Evolutionary conservation across 805 yeast genomes (phyloP).

Genomic region (Metschnikowia aberdeeniae): DNA sequence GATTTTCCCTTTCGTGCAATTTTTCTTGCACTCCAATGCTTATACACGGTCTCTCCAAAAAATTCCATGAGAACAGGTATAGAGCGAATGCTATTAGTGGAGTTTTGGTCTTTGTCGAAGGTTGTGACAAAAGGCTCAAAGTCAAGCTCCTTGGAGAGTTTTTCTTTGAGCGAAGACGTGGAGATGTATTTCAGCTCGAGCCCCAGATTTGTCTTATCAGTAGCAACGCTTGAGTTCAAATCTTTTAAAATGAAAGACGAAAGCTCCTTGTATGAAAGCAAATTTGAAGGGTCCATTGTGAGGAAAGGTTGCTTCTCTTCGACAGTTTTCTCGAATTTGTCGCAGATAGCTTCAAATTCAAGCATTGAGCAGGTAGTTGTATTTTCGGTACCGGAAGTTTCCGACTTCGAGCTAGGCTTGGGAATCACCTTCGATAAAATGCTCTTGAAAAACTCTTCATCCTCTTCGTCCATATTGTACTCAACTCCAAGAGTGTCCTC

Average conservation of each 20-base stretch:
- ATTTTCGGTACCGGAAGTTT: conserved; percentile 14
- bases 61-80: conserved; percentile 45
- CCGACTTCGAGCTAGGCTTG: conserved; percentile 14
- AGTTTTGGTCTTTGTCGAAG: conserved; percentile 44
- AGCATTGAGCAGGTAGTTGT: conserved; percentile 56
- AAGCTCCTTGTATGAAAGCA: conserved; percentile 67
- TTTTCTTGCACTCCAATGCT: conserved; percentile 78
- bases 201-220: conserved; percentile 23
- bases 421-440: conserved; percentile 36
- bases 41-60: conserved; percentile 67
- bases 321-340: conserved; percentile 69
- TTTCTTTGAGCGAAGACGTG: conserved; percentile 54
- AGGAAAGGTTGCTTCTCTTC: conserved; percentile 85
- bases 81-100: conserved; percentile 36
- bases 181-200: conserved; percentile 38
- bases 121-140: conserved; percentile 55
- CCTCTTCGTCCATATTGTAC: conserved; percentile 87
- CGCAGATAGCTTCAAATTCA: conserved; percentile 78
- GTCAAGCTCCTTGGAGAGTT: conserved; percentile 52
- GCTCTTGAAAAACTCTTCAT: conserved; percentile 59
- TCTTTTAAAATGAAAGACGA: conserved; percentile 44
- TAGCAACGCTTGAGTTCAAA: conserved; percentile 23
- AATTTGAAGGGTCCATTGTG: conserved; percentile 76
- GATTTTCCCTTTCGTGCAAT: conserved; percentile 64
- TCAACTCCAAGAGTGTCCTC: conserved; percentile 87